These are phyloP conservation scores for Rhizophora mangle DNA, from an alignment of 345 rosid genomes.

Conservation along the genomic window DNA sequence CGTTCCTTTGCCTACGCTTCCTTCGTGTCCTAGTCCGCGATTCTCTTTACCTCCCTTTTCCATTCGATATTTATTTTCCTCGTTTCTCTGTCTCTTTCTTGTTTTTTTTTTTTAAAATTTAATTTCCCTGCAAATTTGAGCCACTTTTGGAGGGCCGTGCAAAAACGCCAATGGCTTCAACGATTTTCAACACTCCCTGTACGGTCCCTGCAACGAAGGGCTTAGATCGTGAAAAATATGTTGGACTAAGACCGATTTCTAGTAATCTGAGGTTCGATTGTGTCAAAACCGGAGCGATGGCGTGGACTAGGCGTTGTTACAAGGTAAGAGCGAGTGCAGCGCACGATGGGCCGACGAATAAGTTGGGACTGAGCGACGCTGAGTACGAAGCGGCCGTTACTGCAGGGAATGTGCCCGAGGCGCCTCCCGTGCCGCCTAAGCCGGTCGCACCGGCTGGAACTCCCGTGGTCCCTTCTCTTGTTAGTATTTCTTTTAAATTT, in stretches of 20 bases:
- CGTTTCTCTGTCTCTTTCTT: too few relatives aligned
- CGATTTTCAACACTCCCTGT: conserved; percentile 17
- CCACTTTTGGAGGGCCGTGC: not conserved
- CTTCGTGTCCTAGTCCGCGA: too few relatives aligned
- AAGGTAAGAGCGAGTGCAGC: conserved; percentile 14
- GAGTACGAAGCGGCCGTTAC: conserved; percentile 89
- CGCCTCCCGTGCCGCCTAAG: conserved; percentile 77
- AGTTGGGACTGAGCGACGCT: conserved; percentile 47
- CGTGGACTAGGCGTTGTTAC: conserved; percentile 1
- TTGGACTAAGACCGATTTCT: conserved; percentile 14
- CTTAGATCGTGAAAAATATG: conserved; percentile 19
- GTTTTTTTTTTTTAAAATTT: too few relatives aligned
- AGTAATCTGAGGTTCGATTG: conserved; percentile 2
- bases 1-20: too few relatives aligned
- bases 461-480: conserved; percentile 48
- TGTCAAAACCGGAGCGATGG: not conserved
- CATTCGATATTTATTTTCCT: not conserved
- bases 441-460: conserved; percentile 81
- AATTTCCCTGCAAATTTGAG: too few relatives aligned
- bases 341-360: conserved; percentile 12
- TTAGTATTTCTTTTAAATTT: not conserved
- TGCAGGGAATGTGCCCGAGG: conserved; percentile 72
- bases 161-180: conserved; percentile 22
- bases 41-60: too few relatives aligned
- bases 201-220: conserved; percentile 15